A percentile compares a stretch with the other conserved stretches of the same genome.
These are phyloP conservation scores for Golubevia pallescens DNA, from an alignment of 1,284 basidiomycete genomes.

Conservation along the genomic window DNA sequence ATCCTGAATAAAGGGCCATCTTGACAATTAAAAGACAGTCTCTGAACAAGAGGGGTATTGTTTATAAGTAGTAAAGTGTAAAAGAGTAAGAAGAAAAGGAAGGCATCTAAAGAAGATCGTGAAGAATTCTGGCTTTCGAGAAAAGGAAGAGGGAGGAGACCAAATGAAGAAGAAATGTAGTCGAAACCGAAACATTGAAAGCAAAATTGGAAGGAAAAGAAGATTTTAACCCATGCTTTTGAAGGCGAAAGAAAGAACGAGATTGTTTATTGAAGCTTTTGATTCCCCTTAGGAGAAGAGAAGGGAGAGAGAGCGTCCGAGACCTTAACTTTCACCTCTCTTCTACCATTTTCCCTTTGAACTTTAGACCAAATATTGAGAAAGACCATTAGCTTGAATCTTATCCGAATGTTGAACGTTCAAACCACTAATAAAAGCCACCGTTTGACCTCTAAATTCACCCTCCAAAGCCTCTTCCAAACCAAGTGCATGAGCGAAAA, in stretches of 20 bases:
- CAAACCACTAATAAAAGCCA: slow-evolving; percentile 75
- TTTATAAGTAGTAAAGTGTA: too few species aligned
- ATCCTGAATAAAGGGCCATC: too few species aligned
- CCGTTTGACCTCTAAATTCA: slow-evolving; percentile 66
- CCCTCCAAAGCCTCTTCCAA: slow-evolving; percentile 46
- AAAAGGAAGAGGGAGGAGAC: too few species aligned
- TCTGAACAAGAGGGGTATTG: too few species aligned
- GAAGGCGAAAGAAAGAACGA: background rate
- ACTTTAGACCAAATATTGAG: slow-evolving; percentile 60
- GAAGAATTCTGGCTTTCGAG: too few species aligned
- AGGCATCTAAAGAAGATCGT: background rate
- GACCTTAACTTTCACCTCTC: background rate
- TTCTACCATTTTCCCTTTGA: background rate
- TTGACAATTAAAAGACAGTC: too few species aligned
- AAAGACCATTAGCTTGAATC: slow-evolving; percentile 77
- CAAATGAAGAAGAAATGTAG: too few species aligned
- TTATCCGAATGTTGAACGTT: slow-evolving; percentile 76
- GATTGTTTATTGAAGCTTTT: background rate
- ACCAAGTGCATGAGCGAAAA: slow-evolving; percentile 82
- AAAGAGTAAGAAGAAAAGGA: background rate
- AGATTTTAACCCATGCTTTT: background rate
- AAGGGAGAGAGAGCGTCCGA: background rate
- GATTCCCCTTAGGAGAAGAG: too few species aligned
- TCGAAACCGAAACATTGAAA: background rate
- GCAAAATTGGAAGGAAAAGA: slow-evolving; percentile 3